Conservation (phyloP, 129 eudicot species). For the Pseudognaphalium luteoalbum region DNA sequence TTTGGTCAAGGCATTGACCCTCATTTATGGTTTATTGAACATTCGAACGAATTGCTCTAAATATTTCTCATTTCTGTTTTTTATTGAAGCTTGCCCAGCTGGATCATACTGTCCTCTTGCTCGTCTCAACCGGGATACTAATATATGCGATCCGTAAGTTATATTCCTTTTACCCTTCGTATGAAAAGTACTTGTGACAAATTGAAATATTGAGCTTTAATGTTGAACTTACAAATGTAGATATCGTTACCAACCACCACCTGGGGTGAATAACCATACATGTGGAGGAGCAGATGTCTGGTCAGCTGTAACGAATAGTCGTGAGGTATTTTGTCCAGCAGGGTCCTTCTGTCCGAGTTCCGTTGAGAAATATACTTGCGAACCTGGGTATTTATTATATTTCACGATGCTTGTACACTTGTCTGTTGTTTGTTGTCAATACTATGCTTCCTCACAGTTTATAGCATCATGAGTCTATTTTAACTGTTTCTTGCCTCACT, state of each 20-base stretch:
- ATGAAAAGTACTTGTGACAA: neutral
- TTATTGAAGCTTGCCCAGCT: conserved; percentile 74
- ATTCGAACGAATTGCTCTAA: conserved; percentile 28
- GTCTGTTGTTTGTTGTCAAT: conserved; percentile 13
- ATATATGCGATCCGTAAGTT: conserved; percentile 94
- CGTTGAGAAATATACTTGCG: conserved; percentile 54
- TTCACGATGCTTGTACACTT: conserved; percentile 34
- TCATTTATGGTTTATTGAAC: neutral
- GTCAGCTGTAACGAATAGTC: conserved; percentile 65
- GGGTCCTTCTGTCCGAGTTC: conserved; percentile 85
- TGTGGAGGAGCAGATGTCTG: conserved; percentile 94
- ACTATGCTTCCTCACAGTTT: conserved; percentile 7
- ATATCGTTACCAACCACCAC: conserved; percentile 78
- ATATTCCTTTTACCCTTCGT: conserved; percentile 7
- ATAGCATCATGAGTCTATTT: conserved; percentile 12
- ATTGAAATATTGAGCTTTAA: neutral
- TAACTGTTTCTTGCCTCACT: conserved; percentile 4
- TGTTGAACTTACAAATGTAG: conserved; percentile 34
- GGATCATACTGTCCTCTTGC: conserved; percentile 87
- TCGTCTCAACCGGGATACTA: conserved; percentile 61
- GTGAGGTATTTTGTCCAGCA: conserved; percentile 80
- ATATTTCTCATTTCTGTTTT: conserved; percentile 19
- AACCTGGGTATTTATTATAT: conserved; percentile 59
- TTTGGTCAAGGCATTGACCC: neutral
- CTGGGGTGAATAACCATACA: conserved; percentile 61